Percentiles rank a stretch among this genome's conserved stretches.
Evolutionary conservation across 2,329 filamentous ascomycete genomes (phyloP).

Genomic region (Cordyceps tenuipes): DNA sequence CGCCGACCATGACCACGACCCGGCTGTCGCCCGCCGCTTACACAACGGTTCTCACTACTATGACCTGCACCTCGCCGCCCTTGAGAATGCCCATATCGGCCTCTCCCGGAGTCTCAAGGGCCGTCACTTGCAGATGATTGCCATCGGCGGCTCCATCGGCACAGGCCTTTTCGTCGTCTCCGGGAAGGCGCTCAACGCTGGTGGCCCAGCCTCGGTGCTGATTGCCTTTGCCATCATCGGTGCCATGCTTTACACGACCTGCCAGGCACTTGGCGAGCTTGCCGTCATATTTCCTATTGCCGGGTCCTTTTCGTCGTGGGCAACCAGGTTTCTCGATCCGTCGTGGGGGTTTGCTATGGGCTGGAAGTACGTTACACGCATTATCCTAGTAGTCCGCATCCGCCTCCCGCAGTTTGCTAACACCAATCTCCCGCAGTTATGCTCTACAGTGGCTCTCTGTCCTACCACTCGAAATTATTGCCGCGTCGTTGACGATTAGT

Average conservation of each 20-base stretch:
- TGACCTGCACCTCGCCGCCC: conserved; percentile 49
- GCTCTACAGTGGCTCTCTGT: conserved; percentile 81
- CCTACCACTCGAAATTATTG: conserved; percentile 77
- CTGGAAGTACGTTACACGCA: conserved; percentile 60
- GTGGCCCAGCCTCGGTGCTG: conserved; percentile 70
- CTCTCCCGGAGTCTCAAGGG: conserved; percentile 72
- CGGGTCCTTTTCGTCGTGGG: conserved; percentile 86
- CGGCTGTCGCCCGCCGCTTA: conserved; percentile 16
- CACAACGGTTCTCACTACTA: conserved; percentile 41
- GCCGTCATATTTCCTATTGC: conserved; percentile 85
- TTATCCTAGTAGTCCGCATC: not conserved
- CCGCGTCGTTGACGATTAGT: conserved; percentile 73
- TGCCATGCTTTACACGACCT: conserved; percentile 82
- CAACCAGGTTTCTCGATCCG: conserved; percentile 84
- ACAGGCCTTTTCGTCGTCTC: conserved; percentile 85
- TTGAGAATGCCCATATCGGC: conserved; percentile 68
- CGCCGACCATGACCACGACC: conserved; percentile 35
- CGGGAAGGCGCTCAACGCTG: conserved; percentile 58
- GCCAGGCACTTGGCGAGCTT: conserved; percentile 86
- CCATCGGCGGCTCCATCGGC: conserved; percentile 84
- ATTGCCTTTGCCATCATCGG: conserved; percentile 75
- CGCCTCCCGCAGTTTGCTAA: not conserved
- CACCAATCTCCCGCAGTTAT: conserved; percentile 44
- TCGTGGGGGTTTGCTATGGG: conserved; percentile 95
- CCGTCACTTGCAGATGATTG: conserved; percentile 93